Percentiles rank a stretch among this genome's conserved stretches.
These are phyloP conservation scores for Nectriaceae sp. DNA, from an alignment of 2,329 filamentous ascomycete species.

Conservation along the genomic window DNA sequence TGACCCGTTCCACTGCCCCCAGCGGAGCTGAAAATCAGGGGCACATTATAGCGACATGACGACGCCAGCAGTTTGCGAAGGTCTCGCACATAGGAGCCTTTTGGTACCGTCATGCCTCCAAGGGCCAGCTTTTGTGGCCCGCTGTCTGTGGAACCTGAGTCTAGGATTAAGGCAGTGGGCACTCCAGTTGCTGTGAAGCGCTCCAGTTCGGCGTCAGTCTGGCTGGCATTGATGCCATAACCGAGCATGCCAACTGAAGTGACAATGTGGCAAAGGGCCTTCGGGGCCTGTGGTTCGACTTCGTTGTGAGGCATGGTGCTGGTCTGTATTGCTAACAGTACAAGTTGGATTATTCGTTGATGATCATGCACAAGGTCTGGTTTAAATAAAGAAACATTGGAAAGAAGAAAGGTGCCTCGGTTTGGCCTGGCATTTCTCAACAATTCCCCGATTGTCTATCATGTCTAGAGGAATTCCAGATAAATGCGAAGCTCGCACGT, in stretches of 20 bases:
- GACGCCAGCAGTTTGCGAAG: slow-evolving; percentile 40
- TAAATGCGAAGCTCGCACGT: neutral
- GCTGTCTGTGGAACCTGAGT: slow-evolving; percentile 38
- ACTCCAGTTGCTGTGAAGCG: slow-evolving; percentile 27
- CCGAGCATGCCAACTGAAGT: slow-evolving; percentile 52
- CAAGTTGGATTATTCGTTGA: too few species aligned
- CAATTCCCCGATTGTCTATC: neutral
- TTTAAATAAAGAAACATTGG: too few species aligned
- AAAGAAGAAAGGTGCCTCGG: too few species aligned
- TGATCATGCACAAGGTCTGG: too few species aligned
- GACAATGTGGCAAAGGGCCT: slow-evolving; percentile 45
- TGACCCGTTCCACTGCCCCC: slow-evolving; percentile 50
- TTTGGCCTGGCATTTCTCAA: too few species aligned
- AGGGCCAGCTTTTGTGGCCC: slow-evolving; percentile 44
- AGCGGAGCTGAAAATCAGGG: slow-evolving; percentile 45
- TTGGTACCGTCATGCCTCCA: slow-evolving; percentile 41
- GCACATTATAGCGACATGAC: slow-evolving; percentile 35
- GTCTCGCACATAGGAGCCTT: slow-evolving; percentile 44
- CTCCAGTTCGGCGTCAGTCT: slow-evolving; percentile 27
- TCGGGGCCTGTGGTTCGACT: too few species aligned
- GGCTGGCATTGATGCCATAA: slow-evolving; percentile 45
- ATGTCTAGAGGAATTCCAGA: neutral
- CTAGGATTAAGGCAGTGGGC: slow-evolving; percentile 38
- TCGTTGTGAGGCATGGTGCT: too few species aligned
- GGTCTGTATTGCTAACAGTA: too few species aligned